These are phyloP conservation scores for Ilyonectria mors-panacis DNA, from an alignment of 2,329 filamentous ascomycete genomes.

Conservation along the genomic window DNA sequence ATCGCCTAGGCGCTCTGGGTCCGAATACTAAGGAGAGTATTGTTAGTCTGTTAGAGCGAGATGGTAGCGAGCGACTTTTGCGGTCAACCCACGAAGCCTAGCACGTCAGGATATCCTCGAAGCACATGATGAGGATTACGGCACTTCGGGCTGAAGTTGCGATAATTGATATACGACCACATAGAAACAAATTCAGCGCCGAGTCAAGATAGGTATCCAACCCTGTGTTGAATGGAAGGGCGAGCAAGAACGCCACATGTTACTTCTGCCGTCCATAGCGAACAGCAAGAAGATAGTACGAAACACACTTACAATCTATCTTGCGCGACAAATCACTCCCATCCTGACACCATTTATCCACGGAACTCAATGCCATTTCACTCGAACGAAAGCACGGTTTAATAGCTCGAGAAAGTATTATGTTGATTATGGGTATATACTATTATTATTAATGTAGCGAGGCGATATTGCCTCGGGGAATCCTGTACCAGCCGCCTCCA, in stretches of 20 bases:
- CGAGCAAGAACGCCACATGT: too few species aligned
- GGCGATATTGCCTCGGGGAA: conserved; percentile 41
- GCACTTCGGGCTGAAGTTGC: not conserved
- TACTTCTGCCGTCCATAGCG: too few species aligned
- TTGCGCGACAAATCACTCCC: too few species aligned
- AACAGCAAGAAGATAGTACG: too few species aligned
- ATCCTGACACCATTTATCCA: not conserved
- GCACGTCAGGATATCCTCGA: not conserved
- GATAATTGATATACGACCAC: not conserved
- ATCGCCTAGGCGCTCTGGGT: too few species aligned
- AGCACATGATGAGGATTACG: not conserved
- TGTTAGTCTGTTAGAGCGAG: too few species aligned
- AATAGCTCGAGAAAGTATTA: not conserved
- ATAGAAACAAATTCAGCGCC: not conserved
- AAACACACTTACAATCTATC: too few species aligned
- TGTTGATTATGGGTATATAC: conserved; percentile 34
- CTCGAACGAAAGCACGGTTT: not conserved
- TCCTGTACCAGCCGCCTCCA: conserved; percentile 35
- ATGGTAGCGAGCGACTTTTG: too few species aligned
- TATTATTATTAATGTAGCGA: conserved; percentile 48
- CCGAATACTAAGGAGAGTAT: too few species aligned
- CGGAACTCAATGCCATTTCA: not conserved
- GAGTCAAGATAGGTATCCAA: not conserved
- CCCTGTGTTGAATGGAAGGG: too few species aligned
- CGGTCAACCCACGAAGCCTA: too few species aligned